These are phyloP conservation scores for Didymosphaeria variabile DNA, from an alignment of 2,329 filamentous ascomycete genomes.

Conservation along the genomic window DNA sequence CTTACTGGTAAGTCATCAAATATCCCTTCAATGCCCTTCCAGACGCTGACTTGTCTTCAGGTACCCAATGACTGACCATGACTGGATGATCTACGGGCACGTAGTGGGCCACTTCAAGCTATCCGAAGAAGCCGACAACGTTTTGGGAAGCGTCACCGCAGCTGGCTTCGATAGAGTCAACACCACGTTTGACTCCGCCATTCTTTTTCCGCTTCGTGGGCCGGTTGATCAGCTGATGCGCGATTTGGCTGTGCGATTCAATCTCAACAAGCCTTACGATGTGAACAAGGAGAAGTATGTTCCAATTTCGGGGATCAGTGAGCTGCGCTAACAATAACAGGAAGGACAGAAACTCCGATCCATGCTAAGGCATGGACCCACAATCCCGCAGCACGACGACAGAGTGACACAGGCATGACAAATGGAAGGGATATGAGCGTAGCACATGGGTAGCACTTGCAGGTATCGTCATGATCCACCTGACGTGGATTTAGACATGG, in stretches of 20 bases:
- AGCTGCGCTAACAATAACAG: too few relatives aligned
- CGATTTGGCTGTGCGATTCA: neutral
- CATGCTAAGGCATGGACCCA: too few relatives aligned
- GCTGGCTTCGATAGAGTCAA: slow-evolving; percentile 7
- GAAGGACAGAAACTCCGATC: too few relatives aligned
- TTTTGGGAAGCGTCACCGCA: neutral
- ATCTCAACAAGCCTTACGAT: neutral
- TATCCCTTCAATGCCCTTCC: neutral
- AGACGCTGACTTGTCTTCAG: neutral
- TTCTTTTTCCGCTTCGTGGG: neutral
- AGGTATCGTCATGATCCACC: too few relatives aligned
- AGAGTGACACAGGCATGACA: too few relatives aligned
- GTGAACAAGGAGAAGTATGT: neutral
- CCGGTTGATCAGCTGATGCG: neutral
- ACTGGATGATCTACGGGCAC: neutral
- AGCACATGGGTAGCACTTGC: too few relatives aligned
- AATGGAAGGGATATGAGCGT: too few relatives aligned
- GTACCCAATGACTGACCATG: neutral
- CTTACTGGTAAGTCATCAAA: neutral
- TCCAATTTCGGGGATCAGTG: too few relatives aligned
- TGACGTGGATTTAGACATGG: neutral
- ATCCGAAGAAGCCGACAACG: neutral
- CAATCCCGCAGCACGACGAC: too few relatives aligned
- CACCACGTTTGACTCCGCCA: neutral
- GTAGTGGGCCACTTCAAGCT: neutral